Evolutionary conservation across 2,329 filamentous ascomycete species (phyloP), one percentile per base, ranked within the genome.

Genomic region (Reticulascus tulasneorum): DNA sequence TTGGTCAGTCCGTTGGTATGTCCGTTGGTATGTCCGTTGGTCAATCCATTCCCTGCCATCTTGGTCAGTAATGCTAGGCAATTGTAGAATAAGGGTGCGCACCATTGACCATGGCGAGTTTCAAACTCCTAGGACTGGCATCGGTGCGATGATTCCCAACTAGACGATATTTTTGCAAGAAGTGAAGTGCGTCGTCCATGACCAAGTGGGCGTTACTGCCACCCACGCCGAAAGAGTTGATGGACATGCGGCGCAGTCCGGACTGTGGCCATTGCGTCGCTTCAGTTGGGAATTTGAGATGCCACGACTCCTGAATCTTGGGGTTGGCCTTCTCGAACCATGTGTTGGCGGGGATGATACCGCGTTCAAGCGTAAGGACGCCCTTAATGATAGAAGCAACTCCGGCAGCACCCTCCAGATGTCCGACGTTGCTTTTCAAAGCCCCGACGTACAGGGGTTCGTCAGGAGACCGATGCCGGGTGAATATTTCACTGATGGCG

Each of bases 161-260:
- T 6, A 42, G 37, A 11, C 37, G 37, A 13, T 40, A 33, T 3
- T 10, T 9, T 29, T 40, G 28, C 3, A 42, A 10, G 28, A 40
- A 42, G n/a, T 42, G 37, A 6, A 42, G 18, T 5, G 40, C 40
- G 22, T 64, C 63, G 28, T 70, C 62, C 17, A 73, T 35, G n/a
- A 47, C 36, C 9, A 38, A 25, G 6, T 48, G 46, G 5, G 46
- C 44, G 10, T 48, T 48, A 12, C 44, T 45, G 16, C 46, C 46
- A 7, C 41, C 44, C 20, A 39, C 39, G 9, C 46, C 44, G 21
- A 48, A 48, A 34, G 67, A 73, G 47, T 77, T 78, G 45, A 79
- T 60, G 38, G 69, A 73, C 26, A 67, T 69, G n/a, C 74, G 66
- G 2, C 71, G 64, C n/a, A 69, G 55, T 7, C 69, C 66, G 0